Percentiles rank a stretch among this genome's conserved stretches.
Evolutionary conservation across 148 eudicot species (phyloP).

Genomic region (Vaccinium myrtillus): DNA sequence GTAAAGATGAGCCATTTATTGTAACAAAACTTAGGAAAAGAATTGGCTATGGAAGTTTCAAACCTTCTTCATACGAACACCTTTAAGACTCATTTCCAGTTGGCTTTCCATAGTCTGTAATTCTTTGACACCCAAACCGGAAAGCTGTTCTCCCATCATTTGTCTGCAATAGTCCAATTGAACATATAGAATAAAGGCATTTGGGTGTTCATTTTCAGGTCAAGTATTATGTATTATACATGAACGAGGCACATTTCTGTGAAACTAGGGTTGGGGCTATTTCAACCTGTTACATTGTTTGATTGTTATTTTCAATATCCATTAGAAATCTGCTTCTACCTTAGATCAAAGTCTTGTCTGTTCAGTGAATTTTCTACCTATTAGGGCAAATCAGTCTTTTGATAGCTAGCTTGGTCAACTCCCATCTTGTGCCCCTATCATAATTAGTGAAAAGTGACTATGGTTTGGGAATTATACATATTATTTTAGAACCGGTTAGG

Average conservation of each 20-base stretch:
- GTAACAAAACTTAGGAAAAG: neutral
- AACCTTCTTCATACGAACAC: constrained; percentile 72
- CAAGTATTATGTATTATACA: neutral
- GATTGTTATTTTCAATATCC: neutral
- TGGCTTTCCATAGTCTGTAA: constrained; percentile 64
- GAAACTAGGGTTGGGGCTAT: neutral
- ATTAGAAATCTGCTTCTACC: neutral
- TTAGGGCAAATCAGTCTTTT: neutral
- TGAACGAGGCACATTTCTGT: neutral
- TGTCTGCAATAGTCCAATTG: constrained; percentile 39
- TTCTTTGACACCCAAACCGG: constrained; percentile 54
- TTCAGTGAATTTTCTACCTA: neutral
- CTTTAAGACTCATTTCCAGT: constrained; percentile 55
- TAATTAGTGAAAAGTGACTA: neutral
- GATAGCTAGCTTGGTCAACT: neutral
- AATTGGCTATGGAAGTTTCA: neutral
- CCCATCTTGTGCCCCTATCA: neutral
- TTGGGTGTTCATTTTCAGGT: neutral
- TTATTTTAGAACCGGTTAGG: neutral
- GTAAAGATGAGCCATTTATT: neutral
- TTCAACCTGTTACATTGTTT: neutral
- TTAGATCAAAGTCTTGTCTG: constrained; percentile 1
- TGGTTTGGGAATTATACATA: neutral
- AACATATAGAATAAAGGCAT: neutral
- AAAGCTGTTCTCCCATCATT: constrained; percentile 70